Percentiles rank a stretch among this genome's conserved stretches.
phyloP scores from a whole-genome alignment of 2,329 filamentous ascomycete species.

The Fusarium pseudonygamai region DNA sequence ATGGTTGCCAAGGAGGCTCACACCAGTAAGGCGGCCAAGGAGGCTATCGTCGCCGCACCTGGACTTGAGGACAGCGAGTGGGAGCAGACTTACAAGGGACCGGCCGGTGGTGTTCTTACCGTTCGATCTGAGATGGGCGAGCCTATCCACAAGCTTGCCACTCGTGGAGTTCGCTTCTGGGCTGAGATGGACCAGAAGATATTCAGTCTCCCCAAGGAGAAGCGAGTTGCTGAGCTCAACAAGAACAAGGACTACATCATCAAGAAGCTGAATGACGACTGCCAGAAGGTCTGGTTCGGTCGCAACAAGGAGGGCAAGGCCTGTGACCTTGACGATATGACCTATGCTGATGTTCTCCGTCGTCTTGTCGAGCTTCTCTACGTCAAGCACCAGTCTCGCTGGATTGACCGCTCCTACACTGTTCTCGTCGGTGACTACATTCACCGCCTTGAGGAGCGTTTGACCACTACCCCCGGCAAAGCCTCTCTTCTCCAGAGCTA shows the following conservation, averaged over 20 bases:
- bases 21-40: constrained; percentile 86
- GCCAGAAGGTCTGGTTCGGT: constrained; percentile 97
- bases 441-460: constrained; percentile 95
- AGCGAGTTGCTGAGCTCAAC: constrained; percentile 86
- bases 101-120: constrained; percentile 93
- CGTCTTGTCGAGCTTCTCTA: constrained; percentile 92
- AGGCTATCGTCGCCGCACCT: constrained; percentile 86
- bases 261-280: constrained; percentile 94
- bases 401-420: constrained; percentile 88
- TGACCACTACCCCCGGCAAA: constrained; percentile 76
- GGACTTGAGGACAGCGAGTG: constrained; percentile 85
- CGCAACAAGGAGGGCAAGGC: constrained; percentile 82
- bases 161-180: constrained; percentile 96
- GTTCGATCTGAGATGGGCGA: constrained; percentile 99
- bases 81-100: constrained; percentile 93
- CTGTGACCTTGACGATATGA: constrained; percentile 95
- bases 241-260: constrained; percentile 93
- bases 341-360: constrained; percentile 86
- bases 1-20: constrained; percentile 95
- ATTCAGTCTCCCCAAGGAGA: constrained; percentile 94
- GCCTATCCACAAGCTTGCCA: constrained; percentile 98
- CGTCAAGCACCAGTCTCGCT: constrained; percentile 87
- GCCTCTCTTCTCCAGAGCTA: constrained; percentile 90
- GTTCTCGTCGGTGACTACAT: constrained; percentile 94
- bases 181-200: constrained; percentile 99